Percentiles rank a stretch among this genome's conserved stretches.
Conservation (phyloP, 768 basidiomycete species). For the Mycena rebaudengoi region DNA sequence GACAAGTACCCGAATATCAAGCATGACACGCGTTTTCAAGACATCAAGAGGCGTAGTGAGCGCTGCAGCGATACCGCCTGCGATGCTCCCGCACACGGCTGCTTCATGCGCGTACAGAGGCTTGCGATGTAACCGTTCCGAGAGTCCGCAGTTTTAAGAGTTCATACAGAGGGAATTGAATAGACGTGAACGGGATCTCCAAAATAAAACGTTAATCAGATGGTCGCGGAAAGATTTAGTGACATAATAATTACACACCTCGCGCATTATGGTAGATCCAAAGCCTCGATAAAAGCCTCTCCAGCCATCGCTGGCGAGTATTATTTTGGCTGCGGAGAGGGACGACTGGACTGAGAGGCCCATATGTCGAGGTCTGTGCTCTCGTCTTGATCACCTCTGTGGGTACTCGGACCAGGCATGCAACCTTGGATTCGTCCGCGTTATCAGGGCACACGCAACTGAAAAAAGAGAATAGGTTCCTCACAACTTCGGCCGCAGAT, state of each 20-base stretch:
- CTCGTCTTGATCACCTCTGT: slow-evolving; percentile 97
- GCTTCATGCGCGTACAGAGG: slow-evolving; percentile 77
- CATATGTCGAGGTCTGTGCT: slow-evolving; percentile 85
- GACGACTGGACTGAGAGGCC: slow-evolving; percentile 67
- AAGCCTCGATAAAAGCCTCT: slow-evolving; percentile 91
- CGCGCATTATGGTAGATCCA: slow-evolving; percentile 77
- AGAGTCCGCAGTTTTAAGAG: slow-evolving; percentile 67
- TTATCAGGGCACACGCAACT: slow-evolving; percentile 2
- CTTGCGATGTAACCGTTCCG: slow-evolving; percentile 61
- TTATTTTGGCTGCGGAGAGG: slow-evolving; percentile 61
- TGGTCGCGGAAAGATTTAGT: slow-evolving; percentile 20
- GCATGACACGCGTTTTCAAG: slow-evolving; percentile 96
- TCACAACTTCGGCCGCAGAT: slow-evolving; percentile 66
- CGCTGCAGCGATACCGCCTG: slow-evolving; percentile 90
- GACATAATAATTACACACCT: slow-evolving; percentile 46
- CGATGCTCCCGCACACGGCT: slow-evolving; percentile 88
- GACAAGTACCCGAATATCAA: slow-evolving; percentile 78
- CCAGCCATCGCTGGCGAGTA: slow-evolving; percentile 70
- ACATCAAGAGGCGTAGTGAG: slow-evolving; percentile 96
- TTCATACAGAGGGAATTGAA: slow-evolving; percentile 84
- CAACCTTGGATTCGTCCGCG: slow-evolving; percentile 57
- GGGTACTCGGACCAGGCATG: slow-evolving; percentile 93
- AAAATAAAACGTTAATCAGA: slow-evolving; percentile 38
- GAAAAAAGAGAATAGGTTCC: slow-evolving; percentile 27
- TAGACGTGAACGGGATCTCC: slow-evolving; percentile 75